Conservation (phyloP, 2,329 filamentous ascomycete genomes). For the Claviceps arundinis region DNA sequence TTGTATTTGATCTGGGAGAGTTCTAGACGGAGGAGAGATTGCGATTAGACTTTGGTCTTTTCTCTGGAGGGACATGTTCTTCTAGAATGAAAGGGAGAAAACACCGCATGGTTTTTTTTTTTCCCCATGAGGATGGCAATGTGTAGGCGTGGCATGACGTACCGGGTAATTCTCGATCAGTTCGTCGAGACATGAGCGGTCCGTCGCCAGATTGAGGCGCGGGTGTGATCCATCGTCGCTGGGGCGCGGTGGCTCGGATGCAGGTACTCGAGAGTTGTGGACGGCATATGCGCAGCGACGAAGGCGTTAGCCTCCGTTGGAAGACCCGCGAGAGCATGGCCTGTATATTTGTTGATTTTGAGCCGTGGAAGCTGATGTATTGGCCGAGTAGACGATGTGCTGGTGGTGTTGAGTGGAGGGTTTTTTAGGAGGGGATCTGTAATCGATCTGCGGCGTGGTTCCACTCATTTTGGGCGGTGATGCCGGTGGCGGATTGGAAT, state of each 20-base stretch:
- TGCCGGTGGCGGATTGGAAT: no score
- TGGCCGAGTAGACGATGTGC: no score
- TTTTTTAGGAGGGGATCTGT: no score
- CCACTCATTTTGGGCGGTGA: no score
- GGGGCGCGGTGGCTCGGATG: constrained; percentile 7
- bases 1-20: constrained; percentile 34
- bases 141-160: constrained; percentile 3
- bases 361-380: no score
- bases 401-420: no score
- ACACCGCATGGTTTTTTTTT: not conserved
- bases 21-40: constrained; percentile 15
- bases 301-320: constrained; percentile 13
- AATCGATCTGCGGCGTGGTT: no score
- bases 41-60: constrained; percentile 3
- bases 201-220: constrained; percentile 47
- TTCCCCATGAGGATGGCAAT: no score
- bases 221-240: constrained; percentile 36
- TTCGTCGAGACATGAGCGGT: constrained; percentile 50
- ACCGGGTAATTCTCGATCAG: constrained; percentile 56
- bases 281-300: constrained; percentile 9
- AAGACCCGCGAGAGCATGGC: constrained; percentile 11
- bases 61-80: not conserved
- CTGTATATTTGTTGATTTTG: not conserved
- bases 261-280: constrained; percentile 2
- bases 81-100: no score